Conservation (phyloP, 805 yeast genomes). For the Lipomyces anomalus region DNA sequence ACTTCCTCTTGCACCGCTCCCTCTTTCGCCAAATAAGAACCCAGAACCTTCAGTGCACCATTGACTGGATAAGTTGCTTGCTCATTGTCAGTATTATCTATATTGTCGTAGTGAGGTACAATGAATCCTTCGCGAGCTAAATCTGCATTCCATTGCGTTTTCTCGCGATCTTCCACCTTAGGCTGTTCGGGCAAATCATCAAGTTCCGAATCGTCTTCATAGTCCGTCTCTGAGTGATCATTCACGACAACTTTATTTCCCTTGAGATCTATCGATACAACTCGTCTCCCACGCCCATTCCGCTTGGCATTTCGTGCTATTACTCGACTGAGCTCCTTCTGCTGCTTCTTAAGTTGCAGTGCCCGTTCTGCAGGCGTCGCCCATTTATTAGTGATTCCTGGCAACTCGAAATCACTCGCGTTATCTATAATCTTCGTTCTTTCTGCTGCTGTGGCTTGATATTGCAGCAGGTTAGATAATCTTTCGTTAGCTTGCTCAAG, state of each 20-base stretch:
- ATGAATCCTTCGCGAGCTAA: not conserved
- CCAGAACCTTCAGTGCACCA: too few relatives aligned
- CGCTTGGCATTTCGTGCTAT: constrained; percentile 55
- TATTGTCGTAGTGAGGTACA: not conserved
- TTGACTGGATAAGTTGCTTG: too few relatives aligned
- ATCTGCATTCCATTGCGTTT: not conserved
- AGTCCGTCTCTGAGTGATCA: constrained; percentile 35
- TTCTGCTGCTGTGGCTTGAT: constrained; percentile 81
- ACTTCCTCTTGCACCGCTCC: not conserved
- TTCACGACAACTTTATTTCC: constrained; percentile 73
- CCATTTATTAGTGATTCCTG: constrained; percentile 64
- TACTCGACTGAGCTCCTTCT: constrained; percentile 59
- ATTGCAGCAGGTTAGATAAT: constrained; percentile 65
- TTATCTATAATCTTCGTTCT: constrained; percentile 89
- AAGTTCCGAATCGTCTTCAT: constrained; percentile 33
- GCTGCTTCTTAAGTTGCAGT: constrained; percentile 78
- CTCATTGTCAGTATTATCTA: not conserved
- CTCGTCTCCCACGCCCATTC: constrained; percentile 67
- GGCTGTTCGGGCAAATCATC: constrained; percentile 6
- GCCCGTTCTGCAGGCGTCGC: constrained; percentile 81
- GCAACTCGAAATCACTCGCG: constrained; percentile 79
- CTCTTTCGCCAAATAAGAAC: not conserved
- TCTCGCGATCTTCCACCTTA: constrained; percentile 1
- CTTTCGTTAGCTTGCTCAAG: constrained; percentile 64
- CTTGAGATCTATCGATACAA: constrained; percentile 68